Conservation (phyloP, 2,329 filamentous ascomycete species). For the Fusarium graminum region DNA sequence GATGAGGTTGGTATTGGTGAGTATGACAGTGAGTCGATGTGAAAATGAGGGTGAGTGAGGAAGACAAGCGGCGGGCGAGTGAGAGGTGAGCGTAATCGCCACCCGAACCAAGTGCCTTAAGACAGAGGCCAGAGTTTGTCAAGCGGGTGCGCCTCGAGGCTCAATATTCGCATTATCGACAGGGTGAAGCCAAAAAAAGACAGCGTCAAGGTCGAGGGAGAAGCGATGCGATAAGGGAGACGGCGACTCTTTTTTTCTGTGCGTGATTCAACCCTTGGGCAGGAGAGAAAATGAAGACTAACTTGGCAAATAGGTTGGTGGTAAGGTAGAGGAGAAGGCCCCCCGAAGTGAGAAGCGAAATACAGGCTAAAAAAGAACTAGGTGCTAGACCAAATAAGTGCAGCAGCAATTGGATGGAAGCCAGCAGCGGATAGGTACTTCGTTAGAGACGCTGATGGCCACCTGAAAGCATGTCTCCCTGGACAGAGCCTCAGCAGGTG, state of each 20-base stretch:
- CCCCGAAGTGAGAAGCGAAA: constrained; percentile 22
- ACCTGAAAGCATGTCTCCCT: constrained; percentile 19
- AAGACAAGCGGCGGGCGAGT: constrained; percentile 29
- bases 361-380: constrained; percentile 26
- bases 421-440: constrained; percentile 12
- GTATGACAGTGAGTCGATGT: constrained; percentile 16
- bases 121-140: constrained; percentile 33
- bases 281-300: constrained; percentile 28
- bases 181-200: constrained; percentile 2
- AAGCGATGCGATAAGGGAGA: constrained; percentile 5
- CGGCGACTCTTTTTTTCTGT: constrained; percentile 8
- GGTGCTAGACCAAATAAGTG: constrained; percentile 22
- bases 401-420: constrained; percentile 1
- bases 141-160: constrained; percentile 10
- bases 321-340: constrained; percentile 23
- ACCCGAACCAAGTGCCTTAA: constrained; percentile 25
- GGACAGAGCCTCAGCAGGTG: constrained; percentile 28
- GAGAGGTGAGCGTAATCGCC: constrained; percentile 39
- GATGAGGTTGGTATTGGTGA: constrained; percentile 22
- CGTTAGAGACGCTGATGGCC: constrained; percentile 10
- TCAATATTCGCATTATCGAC: constrained; percentile 30
- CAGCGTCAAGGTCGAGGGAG: constrained; percentile 1
- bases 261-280: constrained; percentile 14
- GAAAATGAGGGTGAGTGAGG: constrained; percentile 10
- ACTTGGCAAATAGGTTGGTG: constrained; percentile 5